Percentiles rank a stretch among this genome's conserved stretches.
These are phyloP conservation scores for Arthrobotrys conoides DNA, from an alignment of 2,329 filamentous ascomycete species.

Conservation along the genomic window DNA sequence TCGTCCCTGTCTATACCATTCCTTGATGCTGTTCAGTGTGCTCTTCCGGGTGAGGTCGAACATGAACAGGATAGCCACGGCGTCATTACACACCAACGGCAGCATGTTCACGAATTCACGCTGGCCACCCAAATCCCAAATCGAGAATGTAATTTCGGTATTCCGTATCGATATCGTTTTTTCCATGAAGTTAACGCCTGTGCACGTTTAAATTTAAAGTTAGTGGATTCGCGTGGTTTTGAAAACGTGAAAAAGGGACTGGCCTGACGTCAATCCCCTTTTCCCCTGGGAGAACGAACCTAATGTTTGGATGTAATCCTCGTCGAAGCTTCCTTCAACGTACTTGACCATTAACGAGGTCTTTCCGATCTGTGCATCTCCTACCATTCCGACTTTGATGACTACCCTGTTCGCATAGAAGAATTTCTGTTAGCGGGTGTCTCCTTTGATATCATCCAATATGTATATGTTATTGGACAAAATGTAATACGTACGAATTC, in stretches of 20 bases:
- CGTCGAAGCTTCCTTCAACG: constrained; percentile 98
- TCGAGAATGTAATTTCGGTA: constrained; percentile 99
- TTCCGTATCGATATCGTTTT: constrained; percentile 99
- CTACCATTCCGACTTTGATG: constrained; percentile 99
- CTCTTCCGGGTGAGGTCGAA: constrained; percentile 98
- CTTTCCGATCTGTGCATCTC: constrained; percentile 98
- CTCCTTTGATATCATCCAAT: background rate
- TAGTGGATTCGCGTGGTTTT: constrained; percentile 21
- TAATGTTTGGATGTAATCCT: constrained; percentile 98
- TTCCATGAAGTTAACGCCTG: constrained; percentile 99
- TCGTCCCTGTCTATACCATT: constrained; percentile 97
- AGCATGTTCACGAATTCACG: constrained; percentile 99
- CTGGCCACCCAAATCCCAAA: constrained; percentile 98
- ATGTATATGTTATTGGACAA: too few species aligned
- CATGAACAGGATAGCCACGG: constrained; percentile 99
- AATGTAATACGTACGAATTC: constrained; percentile 54
- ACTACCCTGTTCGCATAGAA: constrained; percentile 77
- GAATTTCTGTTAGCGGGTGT: constrained; percentile 15
- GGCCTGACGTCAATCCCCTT: background rate
- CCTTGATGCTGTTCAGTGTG: constrained; percentile 98
- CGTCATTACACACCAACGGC: constrained; percentile 98
- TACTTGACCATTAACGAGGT: constrained; percentile 99
- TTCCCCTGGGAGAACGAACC: constrained; percentile 70
- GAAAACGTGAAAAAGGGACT: background rate
- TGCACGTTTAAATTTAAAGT: constrained; percentile 37